These are phyloP conservation scores for Claviceps africana DNA, from an alignment of 2,329 filamentous ascomycete species.

Conservation along the genomic window DNA sequence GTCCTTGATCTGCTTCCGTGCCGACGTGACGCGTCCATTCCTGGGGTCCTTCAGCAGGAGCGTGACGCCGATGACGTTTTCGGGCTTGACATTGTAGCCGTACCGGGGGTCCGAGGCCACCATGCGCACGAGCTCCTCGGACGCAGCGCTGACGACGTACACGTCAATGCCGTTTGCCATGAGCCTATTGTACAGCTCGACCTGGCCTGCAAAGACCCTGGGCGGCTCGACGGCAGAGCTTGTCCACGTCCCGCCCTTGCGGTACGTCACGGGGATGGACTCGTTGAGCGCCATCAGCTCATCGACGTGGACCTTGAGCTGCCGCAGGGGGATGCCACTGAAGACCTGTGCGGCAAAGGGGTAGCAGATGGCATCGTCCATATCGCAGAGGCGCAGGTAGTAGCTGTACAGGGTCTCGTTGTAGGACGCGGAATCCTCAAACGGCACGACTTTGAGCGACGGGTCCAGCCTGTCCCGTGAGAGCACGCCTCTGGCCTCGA, in stretches of 20 bases:
- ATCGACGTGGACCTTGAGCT: slow-evolving; percentile 32
- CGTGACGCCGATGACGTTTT: slow-evolving; percentile 30
- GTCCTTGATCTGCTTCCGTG: slow-evolving; percentile 25
- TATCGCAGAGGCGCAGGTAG: slow-evolving; percentile 28
- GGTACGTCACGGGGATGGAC: slow-evolving; percentile 23
- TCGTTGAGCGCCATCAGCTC: slow-evolving; percentile 29
- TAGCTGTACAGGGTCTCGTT: slow-evolving; percentile 31
- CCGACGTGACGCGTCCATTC: slow-evolving; percentile 17
- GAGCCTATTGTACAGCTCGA: slow-evolving; percentile 29
- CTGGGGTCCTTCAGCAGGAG: slow-evolving; percentile 21
- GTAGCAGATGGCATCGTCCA: slow-evolving; percentile 28
- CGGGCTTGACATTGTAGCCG: slow-evolving; percentile 29
- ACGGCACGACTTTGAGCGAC: slow-evolving; percentile 25
- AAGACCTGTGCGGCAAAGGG: slow-evolving; percentile 29
- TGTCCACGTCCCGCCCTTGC: slow-evolving; percentile 18
- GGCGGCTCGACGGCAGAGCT: slow-evolving; percentile 19
- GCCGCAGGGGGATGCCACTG: slow-evolving; percentile 26
- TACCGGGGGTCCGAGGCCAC: slow-evolving; percentile 30
- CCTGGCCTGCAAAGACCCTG: slow-evolving; percentile 24
- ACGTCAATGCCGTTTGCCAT: slow-evolving; percentile 29
- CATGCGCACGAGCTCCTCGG: slow-evolving; percentile 32
- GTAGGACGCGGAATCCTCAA: slow-evolving; percentile 24
- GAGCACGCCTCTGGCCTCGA: slow-evolving; percentile 27
- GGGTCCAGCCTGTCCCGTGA: slow-evolving; percentile 27
- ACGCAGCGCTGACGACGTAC: slow-evolving; percentile 27